Conservation (phyloP, 768 basidiomycete genomes). For the Collybia sordida region DNA sequence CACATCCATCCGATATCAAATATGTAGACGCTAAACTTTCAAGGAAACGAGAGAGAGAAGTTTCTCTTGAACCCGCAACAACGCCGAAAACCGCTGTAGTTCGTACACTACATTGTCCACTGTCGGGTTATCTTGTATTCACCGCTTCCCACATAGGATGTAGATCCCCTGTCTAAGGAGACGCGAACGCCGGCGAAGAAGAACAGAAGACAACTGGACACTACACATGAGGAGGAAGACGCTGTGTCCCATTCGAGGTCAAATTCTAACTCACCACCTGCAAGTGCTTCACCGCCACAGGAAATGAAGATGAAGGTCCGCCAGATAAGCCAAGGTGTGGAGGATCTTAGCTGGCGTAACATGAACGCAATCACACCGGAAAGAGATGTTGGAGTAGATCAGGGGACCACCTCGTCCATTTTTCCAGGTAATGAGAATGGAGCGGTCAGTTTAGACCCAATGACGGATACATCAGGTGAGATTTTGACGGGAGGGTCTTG, state of each 20-base stretch:
- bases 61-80: conserved; percentile 68
- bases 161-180: conserved; percentile 43
- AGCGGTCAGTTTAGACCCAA: conserved; percentile 3
- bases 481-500: not conserved
- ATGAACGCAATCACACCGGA: conserved; percentile 32
- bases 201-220: conserved; percentile 62
- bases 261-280: conserved; percentile 42
- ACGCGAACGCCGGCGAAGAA: conserved; percentile 72
- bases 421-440: conserved; percentile 8
- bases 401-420: conserved; percentile 7
- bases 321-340: conserved; percentile 78
- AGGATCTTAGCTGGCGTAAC: conserved; percentile 73
- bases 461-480: conserved; percentile 7
- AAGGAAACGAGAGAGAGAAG: conserved; percentile 76
- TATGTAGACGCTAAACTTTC: conserved; percentile 47
- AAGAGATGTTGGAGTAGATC: conserved; percentile 24
- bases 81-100: conserved; percentile 43
- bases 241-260: conserved; percentile 36
- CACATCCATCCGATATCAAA: conserved; percentile 18
- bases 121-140: not conserved
- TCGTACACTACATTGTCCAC: conserved; percentile 20
- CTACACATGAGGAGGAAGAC: conserved; percentile 67
- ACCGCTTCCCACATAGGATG: conserved; percentile 31
- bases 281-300: conserved; percentile 66
- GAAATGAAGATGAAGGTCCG: conserved; percentile 72